These are phyloP conservation scores for Trichoderma oligosporum DNA, from an alignment of 2,329 filamentous ascomycete genomes.

Conservation along the genomic window DNA sequence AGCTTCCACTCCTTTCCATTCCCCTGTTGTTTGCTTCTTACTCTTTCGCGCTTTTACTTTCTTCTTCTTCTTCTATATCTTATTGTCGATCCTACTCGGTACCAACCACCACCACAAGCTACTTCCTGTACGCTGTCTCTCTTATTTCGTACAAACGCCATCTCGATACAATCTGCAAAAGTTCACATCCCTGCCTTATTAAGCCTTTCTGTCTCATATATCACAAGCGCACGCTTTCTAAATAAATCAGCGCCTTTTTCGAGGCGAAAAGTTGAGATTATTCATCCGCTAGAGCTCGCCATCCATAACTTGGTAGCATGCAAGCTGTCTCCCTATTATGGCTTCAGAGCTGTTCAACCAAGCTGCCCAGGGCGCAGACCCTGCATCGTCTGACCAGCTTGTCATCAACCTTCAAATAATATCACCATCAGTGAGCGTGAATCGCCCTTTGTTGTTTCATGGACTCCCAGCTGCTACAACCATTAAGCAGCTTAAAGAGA, in stretches of 20 bases:
- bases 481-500: constrained; percentile 55
- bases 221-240: constrained; percentile 18
- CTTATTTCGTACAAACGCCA: no score
- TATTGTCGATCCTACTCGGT: no score
- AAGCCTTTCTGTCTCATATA: constrained; percentile 22
- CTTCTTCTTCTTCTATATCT: not conserved
- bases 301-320: constrained; percentile 25
- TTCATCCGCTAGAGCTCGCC: not conserved
- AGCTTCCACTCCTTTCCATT: constrained; percentile 10
- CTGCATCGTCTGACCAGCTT: constrained; percentile 32
- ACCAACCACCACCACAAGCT: no score
- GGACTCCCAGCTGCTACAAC: constrained; percentile 49
- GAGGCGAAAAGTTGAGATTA: not conserved
- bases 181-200: constrained; percentile 1
- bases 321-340: constrained; percentile 34
- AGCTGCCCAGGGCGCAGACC: constrained; percentile 17
- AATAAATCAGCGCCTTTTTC: not conserved
- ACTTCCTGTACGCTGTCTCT: no score
- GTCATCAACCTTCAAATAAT: constrained; percentile 55
- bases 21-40: not conserved
- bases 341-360: constrained; percentile 35
- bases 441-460: constrained; percentile 48
- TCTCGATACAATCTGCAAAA: not conserved
- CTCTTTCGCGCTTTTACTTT: not conserved
- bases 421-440: constrained; percentile 55